Conservation (phyloP, 169 alveolate genomes). For the Plasmodium coatneyi region DNA sequence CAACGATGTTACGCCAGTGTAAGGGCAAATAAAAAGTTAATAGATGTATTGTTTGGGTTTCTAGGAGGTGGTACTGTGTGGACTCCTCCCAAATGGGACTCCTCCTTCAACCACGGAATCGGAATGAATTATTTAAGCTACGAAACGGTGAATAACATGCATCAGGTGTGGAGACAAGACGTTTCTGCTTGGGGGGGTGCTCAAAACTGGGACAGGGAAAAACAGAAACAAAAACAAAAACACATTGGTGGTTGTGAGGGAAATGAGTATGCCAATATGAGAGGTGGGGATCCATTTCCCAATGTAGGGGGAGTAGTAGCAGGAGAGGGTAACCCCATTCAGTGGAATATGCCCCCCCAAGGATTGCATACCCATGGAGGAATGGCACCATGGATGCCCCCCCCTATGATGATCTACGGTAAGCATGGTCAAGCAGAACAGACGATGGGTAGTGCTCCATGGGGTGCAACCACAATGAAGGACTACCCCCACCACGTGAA, state of each 20-base stretch:
- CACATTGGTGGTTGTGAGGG: not conserved
- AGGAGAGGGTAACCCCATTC: not conserved
- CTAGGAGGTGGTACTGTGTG: slow-evolving; percentile 22
- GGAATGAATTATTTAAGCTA: not conserved
- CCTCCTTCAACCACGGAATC: not conserved
- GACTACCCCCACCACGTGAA: not conserved
- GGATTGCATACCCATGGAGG: not conserved
- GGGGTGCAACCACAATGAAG: not conserved
- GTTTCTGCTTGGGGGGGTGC: not conserved
- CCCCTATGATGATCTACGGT: not conserved
- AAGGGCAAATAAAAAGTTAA: slow-evolving; percentile 18
- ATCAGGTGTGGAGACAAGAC: slow-evolving; percentile 23
- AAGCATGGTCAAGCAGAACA: not conserved
- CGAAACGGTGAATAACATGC: slow-evolving; percentile 16
- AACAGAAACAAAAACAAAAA: not conserved
- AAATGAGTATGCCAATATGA: not conserved
- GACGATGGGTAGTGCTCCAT: not conserved
- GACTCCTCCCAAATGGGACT: not conserved
- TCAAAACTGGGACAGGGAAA: not conserved
- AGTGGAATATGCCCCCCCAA: not conserved
- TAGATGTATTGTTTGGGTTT: slow-evolving; percentile 38
- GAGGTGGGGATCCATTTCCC: not conserved
- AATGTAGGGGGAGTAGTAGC: not conserved
- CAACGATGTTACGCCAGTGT: slow-evolving; percentile 11
- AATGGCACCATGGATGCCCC: not conserved